Evolutionary conservation across 2,329 filamentous ascomycete genomes (phyloP), one percentile per base, ranked within the genome.

Genomic region (Claviceps humidiphila): DNA sequence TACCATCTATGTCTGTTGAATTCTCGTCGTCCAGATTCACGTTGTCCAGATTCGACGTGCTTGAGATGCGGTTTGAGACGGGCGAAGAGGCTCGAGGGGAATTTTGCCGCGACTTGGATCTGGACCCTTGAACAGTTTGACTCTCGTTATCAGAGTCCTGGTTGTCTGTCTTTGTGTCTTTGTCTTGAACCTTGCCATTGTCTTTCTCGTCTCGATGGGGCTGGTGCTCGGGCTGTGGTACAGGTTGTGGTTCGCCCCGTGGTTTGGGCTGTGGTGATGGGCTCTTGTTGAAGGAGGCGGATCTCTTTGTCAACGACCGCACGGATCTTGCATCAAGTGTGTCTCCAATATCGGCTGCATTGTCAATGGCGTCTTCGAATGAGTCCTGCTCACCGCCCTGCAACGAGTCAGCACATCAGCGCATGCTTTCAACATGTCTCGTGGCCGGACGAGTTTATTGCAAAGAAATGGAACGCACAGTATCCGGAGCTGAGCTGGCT

Each of bases 321-420:
- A 79, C 72, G 38, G 80, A 82, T 46, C 73, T 68, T 55, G 75
- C 78, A 67, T 87, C 85, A 58, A 80, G 71, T 51, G 87, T 88
- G 73, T 95, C 89, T 70, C 17, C 34, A 17, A 42, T 30, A 24
- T 22, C 42, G 42, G 51, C 51, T 43, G 48, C 68, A 54, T 75
- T 78, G 66, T 87, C 85, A 59, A 80, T 72, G 52, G 87, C 89
- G 74, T 95, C 89, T 70, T 95, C 88, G 63, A 94, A 95, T 16
- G 78, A 59, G 42, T 70, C 68, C 37, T 63, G 54, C 34, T 68
- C 68, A 39, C 58, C 57, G 41, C 54, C 53, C 66, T 70, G 52
- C 26, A 24, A 34, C 52, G 55, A 48, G 58, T 60, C 53, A 58
- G 53, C 53, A 51, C 17, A 30, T 47, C 6, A 49, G 38, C 46